These are phyloP conservation scores for Amylostereum areolatum DNA, from an alignment of 1,284 basidiomycete genomes.

Conservation along the genomic window DNA sequence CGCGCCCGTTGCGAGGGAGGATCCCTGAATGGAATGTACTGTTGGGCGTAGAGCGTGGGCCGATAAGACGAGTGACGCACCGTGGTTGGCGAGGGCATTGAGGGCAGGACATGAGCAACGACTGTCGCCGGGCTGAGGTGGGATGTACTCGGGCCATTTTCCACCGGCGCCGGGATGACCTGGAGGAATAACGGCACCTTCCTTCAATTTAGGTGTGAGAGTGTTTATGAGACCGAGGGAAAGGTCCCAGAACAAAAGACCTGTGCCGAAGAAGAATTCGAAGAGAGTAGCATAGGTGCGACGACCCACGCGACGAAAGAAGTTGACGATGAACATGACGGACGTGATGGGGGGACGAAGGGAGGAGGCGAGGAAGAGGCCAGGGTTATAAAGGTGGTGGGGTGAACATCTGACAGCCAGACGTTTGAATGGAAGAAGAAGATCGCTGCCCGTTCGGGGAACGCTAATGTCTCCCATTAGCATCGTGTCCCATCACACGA, in stretches of 20 bases:
- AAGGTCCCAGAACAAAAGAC: constrained; percentile 30
- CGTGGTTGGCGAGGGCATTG: constrained; percentile 73
- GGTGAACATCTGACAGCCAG: too few relatives aligned
- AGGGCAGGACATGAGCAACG: constrained; percentile 64
- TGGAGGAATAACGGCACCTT: constrained; percentile 47
- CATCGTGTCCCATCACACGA: too few relatives aligned
- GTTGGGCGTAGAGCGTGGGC: not conserved
- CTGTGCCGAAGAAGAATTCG: not conserved
- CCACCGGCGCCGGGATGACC: constrained; percentile 58
- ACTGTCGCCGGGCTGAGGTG: constrained; percentile 57
- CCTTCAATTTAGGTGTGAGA: constrained; percentile 40
- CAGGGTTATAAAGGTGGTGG: too few relatives aligned
- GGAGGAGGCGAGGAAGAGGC: too few relatives aligned
- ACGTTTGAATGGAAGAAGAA: too few relatives aligned
- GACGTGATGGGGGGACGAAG: not conserved
- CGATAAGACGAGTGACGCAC: constrained; percentile 27
- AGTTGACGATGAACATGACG: constrained; percentile 4
- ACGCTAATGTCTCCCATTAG: too few relatives aligned
- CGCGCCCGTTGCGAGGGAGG: constrained; percentile 56
- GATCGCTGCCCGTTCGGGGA: too few relatives aligned
- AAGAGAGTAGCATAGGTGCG: constrained; percentile 3
- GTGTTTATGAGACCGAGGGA: constrained; percentile 49
- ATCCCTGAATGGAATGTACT: constrained; percentile 41
- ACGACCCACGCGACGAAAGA: constrained; percentile 10
- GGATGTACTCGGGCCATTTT: constrained; percentile 59